Evolutionary conservation across 257 asterid genomes (phyloP).

Genomic region (Penstemon barbatus): DNA sequence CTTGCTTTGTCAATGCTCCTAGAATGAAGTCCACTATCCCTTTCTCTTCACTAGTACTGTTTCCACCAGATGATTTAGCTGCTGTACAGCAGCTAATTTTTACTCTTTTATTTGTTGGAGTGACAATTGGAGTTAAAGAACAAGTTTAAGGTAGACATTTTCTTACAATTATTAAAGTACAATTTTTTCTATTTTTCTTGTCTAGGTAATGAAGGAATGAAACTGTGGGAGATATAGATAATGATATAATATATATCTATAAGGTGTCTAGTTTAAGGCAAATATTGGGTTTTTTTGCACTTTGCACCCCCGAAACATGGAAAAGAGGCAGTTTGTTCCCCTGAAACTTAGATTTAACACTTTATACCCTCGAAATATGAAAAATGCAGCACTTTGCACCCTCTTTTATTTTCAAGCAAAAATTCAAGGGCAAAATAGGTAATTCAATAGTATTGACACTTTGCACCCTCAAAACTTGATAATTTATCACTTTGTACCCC

Average conservation of each 20-base stretch:
- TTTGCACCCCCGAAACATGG: conserved; percentile 23
- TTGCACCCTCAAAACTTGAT: too few species aligned
- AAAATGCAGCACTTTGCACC: too few species aligned
- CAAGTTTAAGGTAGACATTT: conserved; percentile 73
- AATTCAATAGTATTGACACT: too few species aligned
- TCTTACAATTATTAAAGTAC: too few species aligned
- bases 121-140: conserved; percentile 49
- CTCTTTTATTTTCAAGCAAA: too few species aligned
- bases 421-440: too few species aligned
- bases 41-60: conserved; percentile 57
- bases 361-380: conserved; percentile 38
- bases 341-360: conserved; percentile 38
- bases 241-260: conserved; percentile 20
- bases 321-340: too few species aligned
- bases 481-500: too few species aligned
- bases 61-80: conserved; percentile 57
- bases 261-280: conserved; percentile 16
- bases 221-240: neutral
- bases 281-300: conserved; percentile 53
- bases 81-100: conserved; percentile 63
- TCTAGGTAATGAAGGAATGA: conserved; percentile 7
- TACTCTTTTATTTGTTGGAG: conserved; percentile 56
- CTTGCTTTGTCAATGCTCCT: conserved; percentile 59
- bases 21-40: conserved; percentile 67
- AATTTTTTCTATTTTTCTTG: neutral